Evolutionary conservation across 2,329 filamentous ascomycete genomes (phyloP), one percentile per base, ranked within the genome.

Genomic region (Scedosporium aurantiacum): DNA sequence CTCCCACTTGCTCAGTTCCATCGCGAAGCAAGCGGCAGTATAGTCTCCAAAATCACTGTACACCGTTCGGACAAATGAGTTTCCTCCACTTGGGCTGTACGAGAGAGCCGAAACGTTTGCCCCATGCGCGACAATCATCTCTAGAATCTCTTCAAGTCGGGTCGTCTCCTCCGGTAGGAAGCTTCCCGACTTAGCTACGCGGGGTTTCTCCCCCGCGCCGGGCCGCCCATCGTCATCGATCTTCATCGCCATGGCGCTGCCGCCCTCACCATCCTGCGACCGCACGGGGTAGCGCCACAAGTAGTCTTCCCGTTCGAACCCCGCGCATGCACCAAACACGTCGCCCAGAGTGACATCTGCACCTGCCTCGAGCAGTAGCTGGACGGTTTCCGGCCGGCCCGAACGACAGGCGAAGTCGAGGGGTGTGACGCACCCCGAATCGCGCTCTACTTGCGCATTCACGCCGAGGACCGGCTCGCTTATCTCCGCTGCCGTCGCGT

Each of bases 351-450:
- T 47, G 3, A 43, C 41, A 54, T 66, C 61, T 3, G 69, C 68
- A 2, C 67, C 70, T 0, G 68, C 69, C 1, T 64, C 58, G 3
- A 72, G 65, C 0, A 73, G 59, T 14, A 72, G 62, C 0, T 62
- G 41, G 0, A 71, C 71, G 1, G 64, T 66, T 50, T 72, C 69
- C 0, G 65, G 66, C 1, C 65, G 56, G 4, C 68, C 71, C 0
- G 68, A 67, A 6, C 57, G 61, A 32, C 64, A 68, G 25, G 68
- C 70, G 23, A 67, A 66, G 37, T 66, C 64, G 1, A 71, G 64
- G 0, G 70, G 63, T 2, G 68, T 64, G 5, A 61, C 40, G 1
- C 25, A 12, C 7, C 32, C 12, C 12, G 57, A 7, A 4, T 25
- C 14, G 5, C 56, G 56, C 7, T 43, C n/a, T 6, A 55, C 27